phyloP scores from a whole-genome alignment of 345 rosid species.

The Bruguiera parviflora region DNA sequence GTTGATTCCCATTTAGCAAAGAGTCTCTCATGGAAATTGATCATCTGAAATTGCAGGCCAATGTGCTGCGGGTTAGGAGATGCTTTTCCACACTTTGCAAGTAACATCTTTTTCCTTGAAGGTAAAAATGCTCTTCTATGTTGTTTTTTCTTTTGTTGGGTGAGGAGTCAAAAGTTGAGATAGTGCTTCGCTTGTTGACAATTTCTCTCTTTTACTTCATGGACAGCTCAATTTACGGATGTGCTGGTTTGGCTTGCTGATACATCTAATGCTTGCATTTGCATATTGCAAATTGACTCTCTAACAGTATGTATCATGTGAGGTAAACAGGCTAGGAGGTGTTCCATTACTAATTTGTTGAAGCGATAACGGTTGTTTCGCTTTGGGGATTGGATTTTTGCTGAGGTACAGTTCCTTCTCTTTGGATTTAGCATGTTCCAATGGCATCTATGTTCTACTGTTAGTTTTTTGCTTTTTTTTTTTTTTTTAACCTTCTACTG shows the following conservation, averaged over 20 bases:
- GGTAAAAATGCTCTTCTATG: no score
- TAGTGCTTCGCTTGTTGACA: neutral
- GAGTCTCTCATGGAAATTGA: no score
- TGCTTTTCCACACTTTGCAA: no score
- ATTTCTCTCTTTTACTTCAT: neutral
- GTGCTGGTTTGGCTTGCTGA: conserved; percentile 76
- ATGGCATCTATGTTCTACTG: no score
- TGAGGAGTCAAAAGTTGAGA: neutral
- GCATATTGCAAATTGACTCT: conserved; percentile 64
- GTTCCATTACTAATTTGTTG: neutral
- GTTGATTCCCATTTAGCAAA: no score
- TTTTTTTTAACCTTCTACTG: no score
- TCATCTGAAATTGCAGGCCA: no score
- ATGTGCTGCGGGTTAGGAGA: no score
- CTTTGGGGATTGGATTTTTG: neutral
- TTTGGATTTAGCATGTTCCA: no score
- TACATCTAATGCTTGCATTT: conserved; percentile 57
- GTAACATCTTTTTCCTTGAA: no score
- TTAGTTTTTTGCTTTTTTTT: no score
- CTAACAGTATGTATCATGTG: conserved; percentile 64
- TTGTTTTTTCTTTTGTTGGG: neutral
- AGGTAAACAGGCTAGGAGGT: conserved; percentile 39
- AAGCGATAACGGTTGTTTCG: neutral
- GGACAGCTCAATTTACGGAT: conserved; percentile 27
- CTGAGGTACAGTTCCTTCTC: neutral